phyloP scores from a whole-genome alignment of 129 eudicot species.

The Rutidosis leptorrhynchoides region DNA sequence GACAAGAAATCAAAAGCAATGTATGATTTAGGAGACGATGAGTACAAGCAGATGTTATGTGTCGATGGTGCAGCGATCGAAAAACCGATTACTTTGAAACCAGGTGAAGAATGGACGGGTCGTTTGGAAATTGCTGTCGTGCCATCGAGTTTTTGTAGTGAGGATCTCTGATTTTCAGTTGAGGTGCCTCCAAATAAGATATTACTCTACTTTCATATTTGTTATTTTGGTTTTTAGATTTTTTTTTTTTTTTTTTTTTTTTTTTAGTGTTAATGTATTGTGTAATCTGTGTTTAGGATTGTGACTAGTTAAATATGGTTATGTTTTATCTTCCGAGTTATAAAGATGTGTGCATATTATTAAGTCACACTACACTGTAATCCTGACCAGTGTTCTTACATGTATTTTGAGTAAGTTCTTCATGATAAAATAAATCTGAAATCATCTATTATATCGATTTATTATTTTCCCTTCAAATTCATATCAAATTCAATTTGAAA shows the following conservation, averaged over 20 bases:
- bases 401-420: too few species aligned
- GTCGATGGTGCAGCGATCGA: constrained; percentile 83
- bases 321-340: constrained; percentile 15
- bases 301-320: constrained; percentile 17
- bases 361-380: constrained; percentile 11
- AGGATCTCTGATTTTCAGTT: constrained; percentile 52
- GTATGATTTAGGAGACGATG: constrained; percentile 82
- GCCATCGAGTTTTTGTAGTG: constrained; percentile 73
- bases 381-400: constrained; percentile 7
- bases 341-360: constrained; percentile 26
- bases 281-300: constrained; percentile 26
- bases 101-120: constrained; percentile 94
- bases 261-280: constrained; percentile 15
- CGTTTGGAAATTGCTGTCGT: constrained; percentile 64
- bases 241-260: too few species aligned
- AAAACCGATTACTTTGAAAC: constrained; percentile 69
- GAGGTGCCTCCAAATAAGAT: constrained; percentile 27
- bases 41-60: constrained; percentile 85
- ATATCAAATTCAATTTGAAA: too few species aligned
- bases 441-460: too few species aligned
- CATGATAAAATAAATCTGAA: too few species aligned
- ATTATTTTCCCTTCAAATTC: too few species aligned
- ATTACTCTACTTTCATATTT: constrained; percentile 10
- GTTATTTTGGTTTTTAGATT: too few species aligned
- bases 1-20: constrained; percentile 86